These are phyloP conservation scores for Sugiyamaella pinicola DNA, from an alignment of 1,139 yeast species.

Conservation along the genomic window DNA sequence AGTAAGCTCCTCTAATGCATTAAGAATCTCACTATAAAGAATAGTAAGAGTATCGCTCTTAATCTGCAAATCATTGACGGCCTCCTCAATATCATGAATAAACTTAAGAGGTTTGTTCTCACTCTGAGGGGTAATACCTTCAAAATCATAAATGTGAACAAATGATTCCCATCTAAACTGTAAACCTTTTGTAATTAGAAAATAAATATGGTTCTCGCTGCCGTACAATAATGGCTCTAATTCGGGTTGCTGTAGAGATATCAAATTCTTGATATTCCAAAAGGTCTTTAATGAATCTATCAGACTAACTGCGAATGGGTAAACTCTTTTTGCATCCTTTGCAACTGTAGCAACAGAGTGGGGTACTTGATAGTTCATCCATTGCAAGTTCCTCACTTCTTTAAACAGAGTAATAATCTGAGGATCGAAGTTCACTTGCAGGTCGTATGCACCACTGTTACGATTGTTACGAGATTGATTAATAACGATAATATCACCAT, in stretches of 20 bases:
- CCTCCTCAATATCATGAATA: constrained; percentile 48
- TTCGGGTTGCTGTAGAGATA: constrained; percentile 40
- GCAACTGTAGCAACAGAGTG: constrained; percentile 49
- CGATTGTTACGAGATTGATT: constrained; percentile 23
- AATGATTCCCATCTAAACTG: constrained; percentile 59
- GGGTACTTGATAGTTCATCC: constrained; percentile 64
- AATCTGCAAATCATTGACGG: constrained; percentile 44
- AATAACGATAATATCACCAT: constrained; percentile 48
- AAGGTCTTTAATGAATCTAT: constrained; percentile 50
- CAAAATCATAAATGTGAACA: constrained; percentile 52
- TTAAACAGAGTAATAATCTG: constrained; percentile 50
- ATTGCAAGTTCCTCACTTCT: constrained; percentile 56
- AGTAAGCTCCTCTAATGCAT: constrained; percentile 38
- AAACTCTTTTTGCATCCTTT: constrained; percentile 51
- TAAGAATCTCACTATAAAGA: constrained; percentile 32
- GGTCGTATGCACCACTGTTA: constrained; percentile 30
- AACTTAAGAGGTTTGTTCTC: constrained; percentile 49
- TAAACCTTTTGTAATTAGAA: constrained; percentile 40
- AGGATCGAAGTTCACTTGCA: constrained; percentile 54
- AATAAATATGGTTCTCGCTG: constrained; percentile 44
- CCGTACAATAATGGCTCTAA: constrained; percentile 50
- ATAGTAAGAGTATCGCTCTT: constrained; percentile 41
- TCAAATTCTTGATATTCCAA: constrained; percentile 30
- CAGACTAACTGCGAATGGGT: constrained; percentile 61
- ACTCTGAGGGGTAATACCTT: constrained; percentile 28